Conservation (phyloP, 2,329 filamentous ascomycete species). For the Fragosphaeria purpurea region DNA sequence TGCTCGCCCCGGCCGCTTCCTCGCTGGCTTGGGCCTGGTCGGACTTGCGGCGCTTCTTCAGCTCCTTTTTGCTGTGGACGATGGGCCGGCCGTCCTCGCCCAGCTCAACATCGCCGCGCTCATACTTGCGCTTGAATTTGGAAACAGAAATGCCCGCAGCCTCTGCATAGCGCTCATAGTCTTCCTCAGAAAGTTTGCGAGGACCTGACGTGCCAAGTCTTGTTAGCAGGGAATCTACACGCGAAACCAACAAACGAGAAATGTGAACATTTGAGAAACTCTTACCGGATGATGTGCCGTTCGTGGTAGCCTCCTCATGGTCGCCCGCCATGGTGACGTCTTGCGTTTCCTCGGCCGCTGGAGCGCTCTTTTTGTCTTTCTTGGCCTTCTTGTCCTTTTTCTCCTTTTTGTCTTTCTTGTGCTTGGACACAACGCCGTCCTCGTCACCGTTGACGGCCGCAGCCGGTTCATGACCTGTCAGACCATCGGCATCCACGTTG, state of each 20-base stretch:
- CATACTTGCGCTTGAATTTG: slow-evolving; percentile 71
- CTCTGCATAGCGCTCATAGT: slow-evolving; percentile 51
- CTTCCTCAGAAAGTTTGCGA: slow-evolving; percentile 41
- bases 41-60: slow-evolving; percentile 23
- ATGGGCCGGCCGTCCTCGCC: slow-evolving; percentile 54
- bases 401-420: slow-evolving; percentile 21
- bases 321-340: slow-evolving; percentile 8
- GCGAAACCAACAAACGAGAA: too few relatives aligned
- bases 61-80: slow-evolving; percentile 44
- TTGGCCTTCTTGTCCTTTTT: slow-evolving; percentile 14
- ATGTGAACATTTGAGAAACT: not conserved
- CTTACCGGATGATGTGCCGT: slow-evolving; percentile 5
- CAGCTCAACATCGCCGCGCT: slow-evolving; percentile 63
- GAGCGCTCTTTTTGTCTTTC: slow-evolving; percentile 7
- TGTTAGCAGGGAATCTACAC: slow-evolving; percentile 8
- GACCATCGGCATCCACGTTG: slow-evolving; percentile 85
- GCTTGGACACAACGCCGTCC: slow-evolving; percentile 31
- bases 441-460: slow-evolving; percentile 24
- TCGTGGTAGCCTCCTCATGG: slow-evolving; percentile 6
- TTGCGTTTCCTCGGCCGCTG: slow-evolving; percentile 4
- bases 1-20: slow-evolving; percentile 37
- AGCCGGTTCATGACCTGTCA: slow-evolving; percentile 58
- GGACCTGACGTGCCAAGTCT: slow-evolving; percentile 14
- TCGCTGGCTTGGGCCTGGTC: slow-evolving; percentile 23
- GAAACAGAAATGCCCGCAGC: slow-evolving; percentile 59